phyloP scores from a whole-genome alignment of 2,329 filamentous ascomycete species.

The Samsoniella hepiali region DNA sequence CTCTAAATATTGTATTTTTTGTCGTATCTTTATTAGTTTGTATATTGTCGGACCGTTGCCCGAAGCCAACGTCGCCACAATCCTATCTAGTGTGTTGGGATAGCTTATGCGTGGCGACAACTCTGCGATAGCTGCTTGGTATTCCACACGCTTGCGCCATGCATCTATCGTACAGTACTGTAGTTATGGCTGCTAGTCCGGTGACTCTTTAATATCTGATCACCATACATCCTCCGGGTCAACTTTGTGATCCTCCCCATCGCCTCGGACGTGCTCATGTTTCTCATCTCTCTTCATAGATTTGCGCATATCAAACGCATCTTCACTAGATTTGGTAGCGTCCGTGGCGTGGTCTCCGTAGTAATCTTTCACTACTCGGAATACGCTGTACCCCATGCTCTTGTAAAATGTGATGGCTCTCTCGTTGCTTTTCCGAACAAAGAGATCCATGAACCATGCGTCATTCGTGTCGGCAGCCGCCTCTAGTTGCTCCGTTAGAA shows the following conservation, averaged over 20 bases:
- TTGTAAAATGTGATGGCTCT: constrained; percentile 87
- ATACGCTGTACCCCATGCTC: constrained; percentile 89
- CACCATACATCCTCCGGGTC: constrained; percentile 83
- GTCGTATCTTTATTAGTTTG: background rate
- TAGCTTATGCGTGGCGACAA: no score
- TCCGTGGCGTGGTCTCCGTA: constrained; percentile 80
- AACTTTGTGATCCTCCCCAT: constrained; percentile 77
- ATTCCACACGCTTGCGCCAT: background rate
- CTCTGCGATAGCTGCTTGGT: no score
- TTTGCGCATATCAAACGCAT: constrained; percentile 94
- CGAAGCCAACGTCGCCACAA: background rate
- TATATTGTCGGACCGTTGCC: background rate
- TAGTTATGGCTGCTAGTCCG: background rate
- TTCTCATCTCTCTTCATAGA: constrained; percentile 72
- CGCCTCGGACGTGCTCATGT: constrained; percentile 70
- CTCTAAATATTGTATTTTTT: background rate
- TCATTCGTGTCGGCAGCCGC: constrained; percentile 75
- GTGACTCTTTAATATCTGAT: constrained; percentile 3
- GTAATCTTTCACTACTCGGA: constrained; percentile 83
- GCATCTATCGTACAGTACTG: background rate
- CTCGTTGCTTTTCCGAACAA: constrained; percentile 83
- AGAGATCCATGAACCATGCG: constrained; percentile 94
- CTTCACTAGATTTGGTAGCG: constrained; percentile 64
- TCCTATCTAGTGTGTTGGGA: background rate
- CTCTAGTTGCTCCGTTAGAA: constrained; percentile 78